Conservation (phyloP, 371 early-diverging fungal genomes). For the Apophysomyces trapeziformis region DNA sequence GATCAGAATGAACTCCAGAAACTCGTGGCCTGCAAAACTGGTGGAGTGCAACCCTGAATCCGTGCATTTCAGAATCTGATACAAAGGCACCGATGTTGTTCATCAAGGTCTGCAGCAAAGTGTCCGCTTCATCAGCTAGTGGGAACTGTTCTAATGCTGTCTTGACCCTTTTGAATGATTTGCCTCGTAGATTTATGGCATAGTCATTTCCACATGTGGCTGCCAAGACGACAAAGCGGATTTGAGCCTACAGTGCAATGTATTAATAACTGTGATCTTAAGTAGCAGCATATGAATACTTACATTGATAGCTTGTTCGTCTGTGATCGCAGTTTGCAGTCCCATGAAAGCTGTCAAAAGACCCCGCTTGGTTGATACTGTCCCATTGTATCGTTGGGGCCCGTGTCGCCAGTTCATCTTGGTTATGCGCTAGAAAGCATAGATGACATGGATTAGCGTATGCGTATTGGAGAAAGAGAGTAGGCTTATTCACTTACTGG, state of each 20-base stretch:
- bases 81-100: background rate
- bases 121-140: background rate
- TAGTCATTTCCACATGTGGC: slow-evolving; percentile 19
- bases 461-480: background rate
- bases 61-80: background rate
- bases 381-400: background rate
- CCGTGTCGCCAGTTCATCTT: slow-evolving; percentile 3
- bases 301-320: slow-evolving; percentile 3
- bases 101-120: background rate
- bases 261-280: background rate
- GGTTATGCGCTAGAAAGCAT: background rate
- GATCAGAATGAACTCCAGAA: slow-evolving; percentile 10
- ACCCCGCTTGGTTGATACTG: background rate
- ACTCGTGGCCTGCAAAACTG: slow-evolving; percentile 18
- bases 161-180: background rate
- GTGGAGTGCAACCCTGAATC: slow-evolving; percentile 14
- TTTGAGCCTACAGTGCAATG: slow-evolving; percentile 7
- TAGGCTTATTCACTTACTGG: slow-evolving; percentile 10
- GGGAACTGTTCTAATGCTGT: background rate
- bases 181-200: slow-evolving; percentile 5
- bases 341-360: background rate
- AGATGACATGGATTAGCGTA: background rate
- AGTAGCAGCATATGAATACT: background rate
- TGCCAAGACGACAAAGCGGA: slow-evolving; percentile 13
- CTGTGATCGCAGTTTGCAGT: background rate